Percentiles rank a stretch among this genome's conserved stretches.
phyloP scores from a whole-genome alignment of 2,329 filamentous ascomycete genomes.

The Chrysoporthe austroafricana region DNA sequence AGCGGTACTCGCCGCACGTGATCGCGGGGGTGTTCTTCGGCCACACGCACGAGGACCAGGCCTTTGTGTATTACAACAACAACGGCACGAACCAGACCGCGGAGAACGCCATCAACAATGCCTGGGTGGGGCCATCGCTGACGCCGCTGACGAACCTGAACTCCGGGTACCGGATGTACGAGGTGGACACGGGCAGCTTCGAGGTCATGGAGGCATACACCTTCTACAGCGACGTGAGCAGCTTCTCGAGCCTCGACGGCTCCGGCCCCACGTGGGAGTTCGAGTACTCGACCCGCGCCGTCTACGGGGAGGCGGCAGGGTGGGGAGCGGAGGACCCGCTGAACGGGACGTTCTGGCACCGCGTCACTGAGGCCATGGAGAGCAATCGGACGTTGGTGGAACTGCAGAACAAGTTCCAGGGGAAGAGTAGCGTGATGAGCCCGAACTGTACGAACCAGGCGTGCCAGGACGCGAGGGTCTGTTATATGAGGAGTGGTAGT shows the following conservation, averaged over 20 bases:
- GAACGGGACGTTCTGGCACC: constrained; percentile 64
- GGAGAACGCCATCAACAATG: constrained; percentile 43
- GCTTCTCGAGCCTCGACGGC: constrained; percentile 43
- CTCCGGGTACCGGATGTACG: constrained; percentile 49
- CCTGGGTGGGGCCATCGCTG: constrained; percentile 48
- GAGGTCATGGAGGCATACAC: constrained; percentile 47
- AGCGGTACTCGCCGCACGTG: constrained; percentile 48
- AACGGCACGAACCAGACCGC: constrained; percentile 52
- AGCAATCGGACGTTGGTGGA: constrained; percentile 51
- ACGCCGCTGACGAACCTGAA: constrained; percentile 52
- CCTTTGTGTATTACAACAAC: constrained; percentile 46
- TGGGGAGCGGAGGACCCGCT: constrained; percentile 54
- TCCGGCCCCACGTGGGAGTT: constrained; percentile 43
- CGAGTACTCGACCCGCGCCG: constrained; percentile 48
- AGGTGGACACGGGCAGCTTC: constrained; percentile 48
- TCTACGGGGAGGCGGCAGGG: constrained; percentile 43
- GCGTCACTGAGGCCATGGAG: constrained; percentile 61
- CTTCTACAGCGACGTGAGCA: constrained; percentile 45
- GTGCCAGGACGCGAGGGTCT: constrained; percentile 59
- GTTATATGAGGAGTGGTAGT: constrained; percentile 62
- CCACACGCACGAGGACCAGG: constrained; percentile 49
- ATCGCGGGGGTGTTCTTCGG: constrained; percentile 47
- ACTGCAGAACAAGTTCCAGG: constrained; percentile 54
- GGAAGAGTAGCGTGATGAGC: constrained; percentile 53
- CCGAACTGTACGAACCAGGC: constrained; percentile 55